phyloP scores from a whole-genome alignment of 371 early-diverging fungal genomes.

The Ordospora colligata region DNA sequence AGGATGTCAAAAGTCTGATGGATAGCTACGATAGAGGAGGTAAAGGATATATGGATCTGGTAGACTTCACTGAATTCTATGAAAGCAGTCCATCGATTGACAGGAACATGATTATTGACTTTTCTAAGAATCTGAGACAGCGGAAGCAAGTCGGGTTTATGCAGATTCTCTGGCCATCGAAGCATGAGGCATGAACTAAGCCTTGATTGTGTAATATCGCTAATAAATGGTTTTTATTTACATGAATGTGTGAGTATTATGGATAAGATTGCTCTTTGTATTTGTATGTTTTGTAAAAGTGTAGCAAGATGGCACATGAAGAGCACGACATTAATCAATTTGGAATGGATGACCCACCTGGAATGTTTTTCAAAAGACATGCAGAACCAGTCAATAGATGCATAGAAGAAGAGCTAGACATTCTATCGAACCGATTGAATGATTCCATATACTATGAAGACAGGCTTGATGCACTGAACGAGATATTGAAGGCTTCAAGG shows the following conservation, averaged over 20 bases:
- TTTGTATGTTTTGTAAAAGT: too few species aligned
- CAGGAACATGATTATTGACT: constrained; percentile 48
- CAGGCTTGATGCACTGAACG: constrained; percentile 6
- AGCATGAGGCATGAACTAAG: not conserved
- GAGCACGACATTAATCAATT: too few species aligned
- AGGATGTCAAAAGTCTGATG: constrained; percentile 36
- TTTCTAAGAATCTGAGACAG: constrained; percentile 34
- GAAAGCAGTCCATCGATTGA: constrained; percentile 33
- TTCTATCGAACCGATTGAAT: not conserved
- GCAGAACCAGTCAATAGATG: not conserved
- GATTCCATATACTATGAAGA: constrained; percentile 17
- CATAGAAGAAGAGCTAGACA: not conserved
- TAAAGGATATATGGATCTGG: constrained; percentile 46
- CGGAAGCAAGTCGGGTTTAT: constrained; percentile 8
- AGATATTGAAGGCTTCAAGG: not conserved
- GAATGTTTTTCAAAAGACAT: constrained; percentile 29
- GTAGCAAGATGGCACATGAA: too few species aligned
- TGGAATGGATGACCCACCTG: not conserved
- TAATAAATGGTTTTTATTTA: too few species aligned
- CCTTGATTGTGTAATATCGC: too few species aligned
- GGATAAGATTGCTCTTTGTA: too few species aligned
- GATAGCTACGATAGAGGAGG: constrained; percentile 41
- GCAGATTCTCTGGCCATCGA: constrained; percentile 16
- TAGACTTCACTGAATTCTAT: constrained; percentile 53
- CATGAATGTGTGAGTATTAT: too few species aligned